Conservation (phyloP, 352 stramenopile species). For the Phytophthora sansomeana region DNA sequence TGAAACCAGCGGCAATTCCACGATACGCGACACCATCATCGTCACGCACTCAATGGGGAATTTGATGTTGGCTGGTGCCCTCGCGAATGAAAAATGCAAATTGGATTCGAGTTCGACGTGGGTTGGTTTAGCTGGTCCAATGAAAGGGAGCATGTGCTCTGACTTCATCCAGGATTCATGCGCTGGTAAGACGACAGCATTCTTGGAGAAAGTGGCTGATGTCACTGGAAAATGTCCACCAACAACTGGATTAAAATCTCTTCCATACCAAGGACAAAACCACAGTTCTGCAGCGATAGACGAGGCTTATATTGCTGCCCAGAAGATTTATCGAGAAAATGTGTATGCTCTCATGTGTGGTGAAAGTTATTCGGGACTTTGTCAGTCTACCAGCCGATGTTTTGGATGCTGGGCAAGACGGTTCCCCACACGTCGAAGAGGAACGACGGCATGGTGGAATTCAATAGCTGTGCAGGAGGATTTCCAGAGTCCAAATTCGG, state of each 20-base stretch:
- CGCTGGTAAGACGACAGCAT: conserved; percentile 17
- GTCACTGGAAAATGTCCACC: conserved; percentile 43
- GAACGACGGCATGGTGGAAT: conserved; percentile 44
- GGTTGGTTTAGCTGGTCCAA: conserved; percentile 42
- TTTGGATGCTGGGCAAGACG: conserved; percentile 24
- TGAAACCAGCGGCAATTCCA: conserved; percentile 17
- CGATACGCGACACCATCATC: conserved; percentile 41
- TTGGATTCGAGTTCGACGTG: conserved; percentile 40
- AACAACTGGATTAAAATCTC: conserved; percentile 29
- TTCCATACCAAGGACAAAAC: conserved; percentile 33
- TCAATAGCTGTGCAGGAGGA: conserved; percentile 27
- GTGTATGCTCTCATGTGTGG: conserved; percentile 44
- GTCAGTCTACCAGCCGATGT: conserved; percentile 22
- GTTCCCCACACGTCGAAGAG: conserved; percentile 21
- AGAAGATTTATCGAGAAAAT: conserved; percentile 32
- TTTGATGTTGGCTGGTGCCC: conserved; percentile 34
- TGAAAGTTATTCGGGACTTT: conserved; percentile 27
- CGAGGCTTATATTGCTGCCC: conserved; percentile 30
- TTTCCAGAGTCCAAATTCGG: conserved; percentile 42
- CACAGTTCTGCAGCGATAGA: conserved; percentile 22
- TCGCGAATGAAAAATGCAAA: conserved; percentile 47
- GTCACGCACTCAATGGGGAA: conserved; percentile 51
- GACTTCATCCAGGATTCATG: conserved; percentile 47
- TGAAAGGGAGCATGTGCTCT: conserved; percentile 50
- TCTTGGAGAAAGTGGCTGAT: conserved; percentile 32